Evolutionary conservation across 2,329 filamentous ascomycete species (phyloP), one percentile per base, ranked within the genome.

Genomic region (Colletotrichum truncatum): DNA sequence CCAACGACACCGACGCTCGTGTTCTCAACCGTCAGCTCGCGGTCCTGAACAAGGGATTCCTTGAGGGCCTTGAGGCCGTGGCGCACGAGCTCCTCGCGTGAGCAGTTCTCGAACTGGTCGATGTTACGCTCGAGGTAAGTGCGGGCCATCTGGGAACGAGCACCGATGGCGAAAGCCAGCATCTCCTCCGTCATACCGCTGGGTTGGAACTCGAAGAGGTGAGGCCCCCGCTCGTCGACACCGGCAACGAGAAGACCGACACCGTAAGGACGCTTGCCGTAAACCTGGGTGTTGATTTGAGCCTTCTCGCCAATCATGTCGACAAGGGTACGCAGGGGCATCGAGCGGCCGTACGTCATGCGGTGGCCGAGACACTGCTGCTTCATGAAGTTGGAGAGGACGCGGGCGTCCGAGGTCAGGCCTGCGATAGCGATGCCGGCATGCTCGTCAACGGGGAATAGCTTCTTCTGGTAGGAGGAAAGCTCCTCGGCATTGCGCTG

Each of bases 341-440:
- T 96, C 71, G 94, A 90, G 71, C 96, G 94, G 81, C 93, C 95
- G 84, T 97, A 98, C 63, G 94, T 97, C 73, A 99, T 91, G 79
- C 95, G 94, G 74, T 96, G 95, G 75, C 93, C 92, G 75, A 99
- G 93, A 69, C 93, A 97, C 84, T 98, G 96, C 83, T 97, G 94
- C 86, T 98, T 98, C 95, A 99, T 98, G 86, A 98, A 99, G 89
- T 99, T 99, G 86, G 94, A 98, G 73, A 99, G 94, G 73, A 99
- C 96, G 76, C 96, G 96, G 77, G 95, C 96, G 81, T 99, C 96
- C 64, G 95, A 98, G 71, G 96, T 96, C 68, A 99, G 93, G 73
- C 96, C 96, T 71, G 96, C 96, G 74, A 99, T 97, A 74, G 95
- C 94, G 75, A 99, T 90, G 72, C 94, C 96, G 73, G 96, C 91